Evolutionary conservation across 2,329 filamentous ascomycete genomes (phyloP).

Genomic region (Trichoderma brevicompactum): DNA sequence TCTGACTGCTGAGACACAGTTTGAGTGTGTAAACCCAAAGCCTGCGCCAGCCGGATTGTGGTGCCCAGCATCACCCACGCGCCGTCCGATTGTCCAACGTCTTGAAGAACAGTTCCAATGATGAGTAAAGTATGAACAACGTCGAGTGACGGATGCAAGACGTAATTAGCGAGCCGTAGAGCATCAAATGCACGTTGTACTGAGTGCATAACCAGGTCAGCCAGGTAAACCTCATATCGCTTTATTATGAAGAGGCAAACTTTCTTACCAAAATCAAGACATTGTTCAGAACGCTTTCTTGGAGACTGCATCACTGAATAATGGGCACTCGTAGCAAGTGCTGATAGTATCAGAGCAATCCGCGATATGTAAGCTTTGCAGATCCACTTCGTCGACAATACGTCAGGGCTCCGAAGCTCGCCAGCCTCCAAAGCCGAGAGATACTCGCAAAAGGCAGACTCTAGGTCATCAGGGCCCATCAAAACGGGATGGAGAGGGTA

Average conservation of each 20-base stretch:
- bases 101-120: conserved; percentile 22
- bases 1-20: neutral
- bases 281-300: conserved; percentile 21
- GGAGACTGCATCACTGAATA: conserved; percentile 21
- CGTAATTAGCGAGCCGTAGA: conserved; percentile 24
- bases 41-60: conserved; percentile 21
- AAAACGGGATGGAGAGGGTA: conserved; percentile 17
- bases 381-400: conserved; percentile 16
- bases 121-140: conserved; percentile 17
- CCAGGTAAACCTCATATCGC: too few relatives aligned
- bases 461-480: conserved; percentile 14
- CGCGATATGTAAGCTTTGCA: conserved; percentile 14
- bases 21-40: conserved; percentile 18
- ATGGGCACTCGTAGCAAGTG: conserved; percentile 22
- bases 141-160: conserved; percentile 18
- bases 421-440: conserved; percentile 13
- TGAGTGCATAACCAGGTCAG: neutral
- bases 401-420: conserved; percentile 9
- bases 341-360: conserved; percentile 19
- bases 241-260: neutral
- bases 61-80: conserved; percentile 26
- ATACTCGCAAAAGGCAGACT: conserved; percentile 18
- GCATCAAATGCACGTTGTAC: conserved; percentile 25
- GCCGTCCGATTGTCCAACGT: conserved; percentile 25
- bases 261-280: conserved; percentile 15